Base-by-base conservation (phyloP, 495 filamentous ascomycete genomes). In the Apodospora peruviana region DNA sequence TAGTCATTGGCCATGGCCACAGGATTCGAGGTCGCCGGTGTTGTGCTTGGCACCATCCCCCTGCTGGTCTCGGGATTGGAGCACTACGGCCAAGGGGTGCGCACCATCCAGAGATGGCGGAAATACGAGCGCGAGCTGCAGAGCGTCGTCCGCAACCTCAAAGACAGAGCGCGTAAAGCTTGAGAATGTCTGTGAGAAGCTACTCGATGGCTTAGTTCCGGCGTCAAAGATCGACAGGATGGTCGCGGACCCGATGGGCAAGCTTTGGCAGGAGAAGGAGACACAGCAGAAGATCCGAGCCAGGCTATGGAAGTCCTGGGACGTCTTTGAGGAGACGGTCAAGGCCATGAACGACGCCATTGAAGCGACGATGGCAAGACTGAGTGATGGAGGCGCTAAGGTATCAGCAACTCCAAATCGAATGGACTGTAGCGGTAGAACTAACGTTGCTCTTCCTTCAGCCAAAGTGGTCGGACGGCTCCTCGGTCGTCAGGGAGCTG, bases 21-120 rank as follows among this genome's bases (percentile, higher is more conserved):
- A 3, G 72, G 72, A 7, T 55, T 75, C 16, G 72, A 76, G 53
- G 59, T 69, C 4, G 72, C 64, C 11, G 72, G 72, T 9, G 19
- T 71, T 22, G 50, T 73, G 0, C 68, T 76, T 8, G 72, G 64
- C 16, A 50, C 61, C 16, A 55, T 76, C 14, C 72, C 73, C 14
- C 32, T 76, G 10, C 46, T 71, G 0, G 58, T 76, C 2, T 63
- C 61, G 5, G 65, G 60, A 19, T 52, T 76, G 1, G 59, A 73
- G 22, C 49, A 63, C 18, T 74, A 71, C 46, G 46, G 56, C 32
- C 52, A 66, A 4, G 65, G 59, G 10, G 40, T 69, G 2, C 46
- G 43, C 16, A 51, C 64, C 0, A 47, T 65, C 1, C 50, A 52
- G 32, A 50, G 56, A 44, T 65, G 52, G 43, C 43, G 40, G 0